phyloP scores from a whole-genome alignment of 2,329 filamentous ascomycete genomes.

The Penicillium sclerotigenum region DNA sequence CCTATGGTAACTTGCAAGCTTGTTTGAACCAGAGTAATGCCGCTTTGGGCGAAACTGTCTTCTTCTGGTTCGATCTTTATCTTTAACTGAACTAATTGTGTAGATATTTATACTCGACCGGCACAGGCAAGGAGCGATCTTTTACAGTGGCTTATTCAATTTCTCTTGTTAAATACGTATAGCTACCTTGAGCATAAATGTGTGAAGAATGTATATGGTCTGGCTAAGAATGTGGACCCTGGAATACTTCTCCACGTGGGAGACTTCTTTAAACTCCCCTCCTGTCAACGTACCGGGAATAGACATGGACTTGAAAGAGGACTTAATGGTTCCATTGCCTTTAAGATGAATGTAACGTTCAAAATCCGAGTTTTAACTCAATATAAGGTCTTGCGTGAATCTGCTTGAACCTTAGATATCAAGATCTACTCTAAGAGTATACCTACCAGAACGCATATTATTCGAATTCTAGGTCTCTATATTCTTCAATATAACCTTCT shows the following conservation, averaged over 20 bases:
- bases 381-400: not conserved
- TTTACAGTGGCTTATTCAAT: not conserved
- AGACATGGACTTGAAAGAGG: slow-evolving; percentile 4
- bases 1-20: not conserved
- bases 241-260: slow-evolving; percentile 1
- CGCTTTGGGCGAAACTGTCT: not conserved
- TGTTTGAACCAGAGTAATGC: not conserved
- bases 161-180: not conserved
- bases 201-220: not conserved
- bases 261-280: not conserved
- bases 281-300: slow-evolving; percentile 5
- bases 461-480: not conserved
- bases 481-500: not conserved
- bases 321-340: slow-evolving; percentile 9
- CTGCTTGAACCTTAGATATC: not conserved
- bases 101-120: not conserved
- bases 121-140: not conserved
- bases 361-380: not conserved
- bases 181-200: not conserved
- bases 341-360: slow-evolving; percentile 14
- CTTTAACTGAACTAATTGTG: not conserved
- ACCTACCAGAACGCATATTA: not conserved
- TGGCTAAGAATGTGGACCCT: not conserved
- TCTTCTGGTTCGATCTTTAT: not conserved
- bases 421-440: not conserved